Base-by-base conservation (phyloP, 495 filamentous ascomycete genomes). In the Aspergillus sparsus region DNA sequence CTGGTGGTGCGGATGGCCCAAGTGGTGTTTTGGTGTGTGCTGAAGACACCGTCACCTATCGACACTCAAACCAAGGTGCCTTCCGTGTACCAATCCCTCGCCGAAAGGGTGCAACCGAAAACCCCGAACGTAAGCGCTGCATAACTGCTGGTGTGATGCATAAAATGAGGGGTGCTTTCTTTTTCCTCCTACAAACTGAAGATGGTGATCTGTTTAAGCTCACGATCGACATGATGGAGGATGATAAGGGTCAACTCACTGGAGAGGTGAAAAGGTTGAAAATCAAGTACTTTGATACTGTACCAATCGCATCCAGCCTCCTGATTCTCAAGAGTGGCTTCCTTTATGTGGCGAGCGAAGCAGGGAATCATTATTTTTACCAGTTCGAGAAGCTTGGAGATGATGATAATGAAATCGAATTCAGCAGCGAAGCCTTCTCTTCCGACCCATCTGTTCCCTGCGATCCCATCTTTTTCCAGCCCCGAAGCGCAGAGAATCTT, bases 311-410 rank as follows among this genome's bases (percentile, higher is more conserved):
- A 1, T 84, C 90, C 0, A 92, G 82, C 65, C 80, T 99, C 13
- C 88, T 91, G 69, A 96, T 99, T 62, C 74, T 98, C 62, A 97
- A 96, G 74, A 97, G 93, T 61, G 95, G 94, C 10, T 98, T 96
- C 72, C 80, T 98, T 34, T 99, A 93, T 69, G 89, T 93, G 39
- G 94, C 93, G 12, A 89, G 89, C 69, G 93, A 98, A 73, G 88
- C 87, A 49, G 95, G 95, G 13, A 93, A 97, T 61, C 91, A 96
- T 68, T 87, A 92, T 62, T 92, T 99, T 59, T 98, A 98, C 71
- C 92, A 97, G 72, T 96, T 99, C 62, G 92, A 96, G 68, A 95
- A 96, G 69, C 85, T 99, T 15, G 94, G 93, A n/a, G 94, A 99
- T 63, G 93, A 97, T 66, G 89, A 93, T 62, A 88, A 96, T 16